A percentile compares a stretch with the other conserved stretches of the same genome.
These are phyloP conservation scores for Pythium chondricola DNA, from an alignment of 352 stramenopile species.

Conservation along the genomic window DNA sequence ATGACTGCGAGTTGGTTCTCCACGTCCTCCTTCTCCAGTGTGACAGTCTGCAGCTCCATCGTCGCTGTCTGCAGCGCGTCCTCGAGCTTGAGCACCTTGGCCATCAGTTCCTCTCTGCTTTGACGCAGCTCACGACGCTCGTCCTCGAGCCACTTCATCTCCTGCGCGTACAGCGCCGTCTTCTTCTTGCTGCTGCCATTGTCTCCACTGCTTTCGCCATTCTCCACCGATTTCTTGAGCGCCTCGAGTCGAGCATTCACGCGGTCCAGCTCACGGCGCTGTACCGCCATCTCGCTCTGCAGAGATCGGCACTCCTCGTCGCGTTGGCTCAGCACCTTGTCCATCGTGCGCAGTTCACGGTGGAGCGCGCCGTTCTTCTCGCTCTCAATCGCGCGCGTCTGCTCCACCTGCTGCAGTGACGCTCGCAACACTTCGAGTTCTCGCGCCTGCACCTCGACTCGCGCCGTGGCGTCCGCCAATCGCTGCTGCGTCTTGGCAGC, in stretches of 20 bases:
- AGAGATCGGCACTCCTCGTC: slow-evolving; percentile 65
- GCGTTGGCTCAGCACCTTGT: slow-evolving; percentile 57
- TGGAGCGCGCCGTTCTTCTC: slow-evolving; percentile 74
- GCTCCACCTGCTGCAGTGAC: slow-evolving; percentile 50
- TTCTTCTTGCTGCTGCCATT: slow-evolving; percentile 5
- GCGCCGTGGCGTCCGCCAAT: slow-evolving; percentile 29
- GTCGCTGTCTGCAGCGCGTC: slow-evolving; percentile 44
- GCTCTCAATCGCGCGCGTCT: slow-evolving; percentile 37
- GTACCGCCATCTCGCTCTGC: slow-evolving; percentile 44
- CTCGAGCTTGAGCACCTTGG: slow-evolving; percentile 52
- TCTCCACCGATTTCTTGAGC: slow-evolving; percentile 15
- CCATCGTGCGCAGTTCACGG: slow-evolving; percentile 59
- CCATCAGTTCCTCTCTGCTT: slow-evolving; percentile 48
- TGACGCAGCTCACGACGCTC: slow-evolving; percentile 47
- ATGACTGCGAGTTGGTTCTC: slow-evolving; percentile 26
- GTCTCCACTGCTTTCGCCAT: slow-evolving; percentile 11
- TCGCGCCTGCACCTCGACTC: slow-evolving; percentile 30
- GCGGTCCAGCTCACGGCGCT: slow-evolving; percentile 52
- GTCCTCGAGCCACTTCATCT: slow-evolving; percentile 73
- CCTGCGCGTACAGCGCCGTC: slow-evolving; percentile 39
- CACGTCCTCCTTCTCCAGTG: slow-evolving; percentile 47
- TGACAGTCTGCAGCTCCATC: slow-evolving; percentile 23
- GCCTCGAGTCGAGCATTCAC: slow-evolving; percentile 19
- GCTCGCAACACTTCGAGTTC: slow-evolving; percentile 58
- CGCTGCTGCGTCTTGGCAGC: slow-evolving; percentile 40